These are phyloP conservation scores for Trichoderma aggressivum DNA, from an alignment of 2,329 filamentous ascomycete species.

Conservation along the genomic window DNA sequence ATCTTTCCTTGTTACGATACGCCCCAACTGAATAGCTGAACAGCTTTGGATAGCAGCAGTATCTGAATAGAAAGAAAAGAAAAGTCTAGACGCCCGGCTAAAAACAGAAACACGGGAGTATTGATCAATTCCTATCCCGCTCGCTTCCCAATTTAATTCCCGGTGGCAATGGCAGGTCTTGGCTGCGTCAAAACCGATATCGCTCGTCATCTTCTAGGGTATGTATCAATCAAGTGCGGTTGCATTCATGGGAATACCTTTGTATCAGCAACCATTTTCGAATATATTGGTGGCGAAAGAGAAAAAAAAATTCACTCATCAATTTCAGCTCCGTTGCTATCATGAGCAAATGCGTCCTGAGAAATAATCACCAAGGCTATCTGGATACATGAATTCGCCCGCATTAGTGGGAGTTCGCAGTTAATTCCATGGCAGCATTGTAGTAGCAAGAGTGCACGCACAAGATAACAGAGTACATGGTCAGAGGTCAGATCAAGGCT, in stretches of 20 bases:
- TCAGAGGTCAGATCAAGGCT: no score
- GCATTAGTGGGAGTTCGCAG: no score
- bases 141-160: background rate
- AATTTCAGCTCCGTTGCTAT: background rate
- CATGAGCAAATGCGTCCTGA: background rate
- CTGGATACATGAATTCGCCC: no score
- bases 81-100: no score
- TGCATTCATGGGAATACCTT: background rate
- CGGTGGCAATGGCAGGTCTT: conserved; percentile 1
- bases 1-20: background rate
- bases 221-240: background rate
- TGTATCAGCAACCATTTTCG: background rate
- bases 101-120: background rate
- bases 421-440: no score
- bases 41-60: background rate
- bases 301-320: background rate
- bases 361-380: background rate
- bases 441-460: no score
- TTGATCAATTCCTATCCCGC: background rate
- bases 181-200: background rate
- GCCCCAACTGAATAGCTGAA: background rate
- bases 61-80: background rate
- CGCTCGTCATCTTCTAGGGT: background rate
- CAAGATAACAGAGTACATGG: no score
- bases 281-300: background rate